These are phyloP conservation scores for Phytomonas sp. DNA, from an alignment of 208 protist species.

Conservation along the genomic window DNA sequence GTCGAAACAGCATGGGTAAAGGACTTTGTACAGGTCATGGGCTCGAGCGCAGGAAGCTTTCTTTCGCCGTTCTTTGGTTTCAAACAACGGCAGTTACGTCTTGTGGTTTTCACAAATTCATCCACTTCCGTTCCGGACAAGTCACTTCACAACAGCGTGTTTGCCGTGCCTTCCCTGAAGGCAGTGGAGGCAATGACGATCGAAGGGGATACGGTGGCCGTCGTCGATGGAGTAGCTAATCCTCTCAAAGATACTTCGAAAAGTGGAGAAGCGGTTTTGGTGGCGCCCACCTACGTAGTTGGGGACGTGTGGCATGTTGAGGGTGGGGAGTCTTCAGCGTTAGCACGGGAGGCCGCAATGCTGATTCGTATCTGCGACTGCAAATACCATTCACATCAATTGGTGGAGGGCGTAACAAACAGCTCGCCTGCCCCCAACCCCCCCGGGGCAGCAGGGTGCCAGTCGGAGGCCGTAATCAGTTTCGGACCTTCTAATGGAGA, in stretches of 20 bases:
- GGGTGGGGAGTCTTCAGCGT: neutral
- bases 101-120: slow-evolving; percentile 1
- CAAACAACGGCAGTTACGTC: neutral
- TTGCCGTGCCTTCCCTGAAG: neutral
- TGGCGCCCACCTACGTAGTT: neutral
- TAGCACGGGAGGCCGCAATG: neutral
- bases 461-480: slow-evolving; percentile 14
- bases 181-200: neutral
- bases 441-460: neutral
- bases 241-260: neutral
- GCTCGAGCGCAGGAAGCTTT: neutral
- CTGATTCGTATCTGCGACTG: slow-evolving; percentile 26
- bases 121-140: neutral
- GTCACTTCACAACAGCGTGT: neutral
- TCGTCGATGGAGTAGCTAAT: slow-evolving; percentile 3
- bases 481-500: slow-evolving; percentile 35
- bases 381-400: slow-evolving; percentile 30
- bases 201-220: slow-evolving; percentile 11
- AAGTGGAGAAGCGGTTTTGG: neutral
- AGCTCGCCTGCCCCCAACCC: neutral
- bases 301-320: slow-evolving; percentile 28
- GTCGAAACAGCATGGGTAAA: slow-evolving; percentile 15
- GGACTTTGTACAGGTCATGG: slow-evolving; percentile 10
- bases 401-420: slow-evolving; percentile 16
- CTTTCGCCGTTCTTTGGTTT: neutral